Base-by-base conservation (phyloP, 2,329 filamentous ascomycete species). In the Aureobasidium vineae region DNA sequence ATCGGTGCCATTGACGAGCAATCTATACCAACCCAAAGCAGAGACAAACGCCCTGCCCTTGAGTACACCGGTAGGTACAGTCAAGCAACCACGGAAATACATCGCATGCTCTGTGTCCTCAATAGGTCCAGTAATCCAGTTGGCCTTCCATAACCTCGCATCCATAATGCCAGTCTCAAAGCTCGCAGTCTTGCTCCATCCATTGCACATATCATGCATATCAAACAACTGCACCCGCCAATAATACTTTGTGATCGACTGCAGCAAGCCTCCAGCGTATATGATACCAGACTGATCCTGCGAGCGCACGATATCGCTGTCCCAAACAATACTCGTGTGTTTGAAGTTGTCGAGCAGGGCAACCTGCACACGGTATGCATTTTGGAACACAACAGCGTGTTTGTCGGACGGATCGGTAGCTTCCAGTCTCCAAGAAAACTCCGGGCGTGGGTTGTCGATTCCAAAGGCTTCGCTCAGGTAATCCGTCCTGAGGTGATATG, bases 381-480 rank as follows among this genome's bases (percentile, higher is more conserved):
- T 36, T 16, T 64, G 61, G 26, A 53, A 64, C 15, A 38, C 26
- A 2, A 64, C 26, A 5, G 47, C 36, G 23, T 64, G 21, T 26
- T 47, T 54, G 26, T 54, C 49, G 19, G 41, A 47, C 2, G 61
- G 49, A 10, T 54, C 38, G 49, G n/a, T 23, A 5, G 36, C 36
- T n/a, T 64, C 61, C 38, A 64, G 21, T 49, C 47, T 53, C 61
- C 61, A 64, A 2, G 61, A 64, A 7, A 64, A 64, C 21, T 64
- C 61, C 28, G 61, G 61, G 11, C 61, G 41, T 19, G 61, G 61
- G 8, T 64, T 64, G 13, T 64, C 61, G 19, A 64, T 64, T 13
- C 61, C 61, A 33, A 64, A 54, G 2, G 61, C 47, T 38, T 64
- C 47, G 49, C 3, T 26, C 11, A 64, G 38, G 13, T 64, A 64